Conservation (phyloP, 2,329 filamentous ascomycete genomes). For the Diplodia sapinea region DNA sequence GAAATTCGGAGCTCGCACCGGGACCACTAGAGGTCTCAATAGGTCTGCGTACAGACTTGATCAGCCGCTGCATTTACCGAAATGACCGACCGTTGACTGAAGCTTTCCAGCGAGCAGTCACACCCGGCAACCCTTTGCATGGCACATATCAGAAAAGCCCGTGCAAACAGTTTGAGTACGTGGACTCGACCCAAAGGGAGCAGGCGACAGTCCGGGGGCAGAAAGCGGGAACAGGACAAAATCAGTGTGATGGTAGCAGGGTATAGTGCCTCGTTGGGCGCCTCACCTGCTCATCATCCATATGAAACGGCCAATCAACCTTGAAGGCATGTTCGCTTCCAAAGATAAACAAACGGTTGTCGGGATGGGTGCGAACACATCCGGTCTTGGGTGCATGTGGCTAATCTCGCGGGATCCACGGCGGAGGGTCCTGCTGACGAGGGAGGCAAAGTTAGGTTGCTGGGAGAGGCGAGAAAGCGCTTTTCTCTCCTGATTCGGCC, state of each 20-base stretch:
- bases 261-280: not conserved
- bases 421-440: not conserved
- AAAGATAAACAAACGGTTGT: too few species aligned
- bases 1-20: not conserved
- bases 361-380: not conserved
- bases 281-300: conserved; percentile 10
- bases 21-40: too few species aligned
- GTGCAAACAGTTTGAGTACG: not conserved
- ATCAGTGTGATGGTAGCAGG: not conserved
- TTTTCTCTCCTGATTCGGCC: not conserved
- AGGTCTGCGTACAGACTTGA: not conserved
- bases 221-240: not conserved
- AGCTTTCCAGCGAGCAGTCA: not conserved
- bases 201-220: not conserved
- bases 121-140: not conserved
- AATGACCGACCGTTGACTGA: not conserved
- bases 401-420: not conserved
- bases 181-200: not conserved
- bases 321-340: not conserved
- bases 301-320: not conserved
- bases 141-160: not conserved
- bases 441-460: not conserved
- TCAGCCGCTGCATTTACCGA: not conserved
- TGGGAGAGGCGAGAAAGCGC: not conserved
- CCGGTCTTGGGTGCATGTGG: not conserved